Evolutionary conservation across 78 protist species (phyloP), one percentile per base, ranked within the genome.

Genomic region (Anaeramoeba flamelloides): DNA sequence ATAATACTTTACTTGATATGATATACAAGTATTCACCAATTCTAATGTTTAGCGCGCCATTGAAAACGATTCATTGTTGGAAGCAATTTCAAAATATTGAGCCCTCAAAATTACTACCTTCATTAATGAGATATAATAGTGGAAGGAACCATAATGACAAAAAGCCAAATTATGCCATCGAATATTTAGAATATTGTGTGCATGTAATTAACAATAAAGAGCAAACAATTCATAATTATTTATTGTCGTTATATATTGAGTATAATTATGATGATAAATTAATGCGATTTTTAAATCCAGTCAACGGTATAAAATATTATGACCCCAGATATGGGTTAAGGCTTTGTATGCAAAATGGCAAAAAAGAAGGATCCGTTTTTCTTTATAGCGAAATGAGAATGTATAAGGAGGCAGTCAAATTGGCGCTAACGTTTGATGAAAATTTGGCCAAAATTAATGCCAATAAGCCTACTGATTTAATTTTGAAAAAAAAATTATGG

Each of bases 11-110:
- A n/a, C n/a, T n/a, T 34, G 77, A 86, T 1, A 76, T 89, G 40
- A 91, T 38, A 79, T 92, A 92, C 87, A 87, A 87, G 78, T 92
- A 88, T 79, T 76, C 92, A 34, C 94, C 97, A 4, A 41, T 81
- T 3, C 77, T 93, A 34, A 90, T 93, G 82, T 87, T 88, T 78
- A 80, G 90, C 36, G 84, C 82, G 36, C 97, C 97, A 2, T 36
- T 77, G 17, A 89, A 87, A 37, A 78, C 88, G 32, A 89, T 91
- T 53, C 81, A 87, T 36, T 85, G 82, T 0, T 89, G 89, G 88
- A 89, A n/a, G n/a, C n/a, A n/a, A n/a, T n/a, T n/a, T n/a, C n/a
- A n/a, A n/a, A n/a, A n/a, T 30, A 30, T 76, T 12, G 78, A 76
- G 77, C 78, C 78, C 36, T 37, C 17, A 37, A 76, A 76, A 41